Conservation (phyloP, 345 rosid genomes). For the Aegle marmelos region DNA sequence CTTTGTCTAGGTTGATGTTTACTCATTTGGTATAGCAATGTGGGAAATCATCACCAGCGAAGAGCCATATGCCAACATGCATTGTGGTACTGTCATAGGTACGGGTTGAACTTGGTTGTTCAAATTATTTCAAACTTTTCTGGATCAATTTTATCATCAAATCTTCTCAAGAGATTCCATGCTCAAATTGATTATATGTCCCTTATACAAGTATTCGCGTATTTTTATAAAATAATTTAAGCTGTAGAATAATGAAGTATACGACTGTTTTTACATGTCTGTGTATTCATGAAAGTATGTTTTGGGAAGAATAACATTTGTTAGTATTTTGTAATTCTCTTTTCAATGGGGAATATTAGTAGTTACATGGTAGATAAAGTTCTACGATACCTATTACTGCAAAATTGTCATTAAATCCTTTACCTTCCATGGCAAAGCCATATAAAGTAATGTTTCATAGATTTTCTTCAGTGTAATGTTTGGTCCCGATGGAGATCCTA, state of each 20-base stretch:
- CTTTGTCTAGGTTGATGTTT: constrained; percentile 77
- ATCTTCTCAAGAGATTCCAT: neutral
- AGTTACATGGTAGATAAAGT: too few species aligned
- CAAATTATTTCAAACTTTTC: neutral
- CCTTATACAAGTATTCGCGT: too few species aligned
- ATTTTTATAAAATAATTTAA: neutral
- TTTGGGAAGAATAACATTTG: too few species aligned
- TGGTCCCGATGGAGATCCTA: too few species aligned
- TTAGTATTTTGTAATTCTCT: too few species aligned
- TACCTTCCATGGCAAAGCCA: too few species aligned
- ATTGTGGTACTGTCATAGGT: constrained; percentile 97
- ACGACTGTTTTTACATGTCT: neutral
- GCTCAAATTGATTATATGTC: neutral
- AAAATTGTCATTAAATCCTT: too few species aligned
- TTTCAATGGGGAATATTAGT: too few species aligned
- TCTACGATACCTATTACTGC: too few species aligned
- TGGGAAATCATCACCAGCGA: constrained; percentile 88
- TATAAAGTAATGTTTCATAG: too few species aligned
- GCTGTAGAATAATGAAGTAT: neutral
- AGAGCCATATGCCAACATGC: constrained; percentile 90
- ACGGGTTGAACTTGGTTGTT: constrained; percentile 5
- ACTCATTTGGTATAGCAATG: constrained; percentile 79
- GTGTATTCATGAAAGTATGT: neutral
- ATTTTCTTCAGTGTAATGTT: too few species aligned
- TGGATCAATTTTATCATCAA: neutral